Base-by-base conservation (phyloP, 331 rosid genomes). In the Cydonia oblonga region DNA sequence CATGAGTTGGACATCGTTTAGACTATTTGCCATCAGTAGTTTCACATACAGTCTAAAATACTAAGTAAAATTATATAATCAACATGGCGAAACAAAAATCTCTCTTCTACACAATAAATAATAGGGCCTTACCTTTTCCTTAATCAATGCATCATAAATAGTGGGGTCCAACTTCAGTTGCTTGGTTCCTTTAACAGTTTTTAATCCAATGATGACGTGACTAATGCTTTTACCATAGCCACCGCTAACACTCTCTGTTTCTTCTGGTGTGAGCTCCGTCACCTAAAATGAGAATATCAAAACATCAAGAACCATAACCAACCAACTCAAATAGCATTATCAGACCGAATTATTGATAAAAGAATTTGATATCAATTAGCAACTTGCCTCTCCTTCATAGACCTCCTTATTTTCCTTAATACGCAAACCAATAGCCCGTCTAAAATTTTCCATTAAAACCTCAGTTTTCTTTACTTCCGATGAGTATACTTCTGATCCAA, bases 211-310 rank as follows among this genome's bases (percentile, higher is more conserved):
- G 57, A 90, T 90, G 73, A 93, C 98, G 79, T 93, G 97, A 90
- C 96, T 93, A 64, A 93, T 93, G 81, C 96, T 91, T 87, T 93
- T 93, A 30, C 98, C 98, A 84, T 93, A 93, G 68, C 98, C 97
- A 23, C 97, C 98, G 0, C 90, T 89, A 28, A 93, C 82, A 58
- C 97, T 93, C 80, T 93, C 98, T 13, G 91, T 73, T 87, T 90
- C 98, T 81, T 92, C 96, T 0, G 90, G 98, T 32, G 96, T 85
- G 75, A 90, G 91, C 76, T 90, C 96, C 0, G 96, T 88, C 67
- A 92, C 92, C 98, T 92, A 52, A 58, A 44, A 79, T 54, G 79
- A 56, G 70, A 68, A 28, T 63, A 60, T 75, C 64, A 78, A 46
- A 32, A 62, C 25, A 69, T 85, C 75, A 76, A 40, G n/a, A 71